phyloP scores from a whole-genome alignment of 2,329 filamentous ascomycete genomes.

The Sordariomycetes sp. region DNA sequence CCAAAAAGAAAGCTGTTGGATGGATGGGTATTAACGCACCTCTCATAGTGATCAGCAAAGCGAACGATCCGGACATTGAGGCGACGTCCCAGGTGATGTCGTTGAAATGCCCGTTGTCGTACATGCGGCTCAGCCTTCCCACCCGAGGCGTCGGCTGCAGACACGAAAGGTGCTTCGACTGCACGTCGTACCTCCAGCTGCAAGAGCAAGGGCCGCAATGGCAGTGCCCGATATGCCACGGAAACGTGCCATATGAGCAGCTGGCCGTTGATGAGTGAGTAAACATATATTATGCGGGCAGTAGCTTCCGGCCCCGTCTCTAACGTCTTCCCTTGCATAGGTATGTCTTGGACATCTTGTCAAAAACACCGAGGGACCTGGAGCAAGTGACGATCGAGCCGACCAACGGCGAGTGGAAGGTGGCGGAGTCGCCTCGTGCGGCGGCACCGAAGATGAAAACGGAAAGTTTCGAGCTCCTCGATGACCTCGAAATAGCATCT shows the following conservation, averaged over 20 bases:
- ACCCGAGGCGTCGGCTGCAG: constrained; percentile 71
- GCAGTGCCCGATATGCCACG: constrained; percentile 92
- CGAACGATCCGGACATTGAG: constrained; percentile 79
- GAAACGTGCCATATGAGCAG: constrained; percentile 66
- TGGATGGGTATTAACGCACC: not conserved
- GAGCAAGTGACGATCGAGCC: constrained; percentile 90
- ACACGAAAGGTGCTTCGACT: constrained; percentile 94
- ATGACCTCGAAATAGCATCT: constrained; percentile 35
- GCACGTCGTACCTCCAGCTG: constrained; percentile 79
- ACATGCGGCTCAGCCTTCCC: constrained; percentile 68
- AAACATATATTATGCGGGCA: not conserved
- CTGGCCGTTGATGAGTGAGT: constrained; percentile 79
- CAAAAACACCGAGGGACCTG: constrained; percentile 55
- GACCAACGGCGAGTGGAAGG: constrained; percentile 65
- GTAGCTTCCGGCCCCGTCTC: not conserved
- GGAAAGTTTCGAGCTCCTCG: constrained; percentile 27
- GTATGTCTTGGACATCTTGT: constrained; percentile 81
- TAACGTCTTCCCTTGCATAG: constrained; percentile 24
- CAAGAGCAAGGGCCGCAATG: constrained; percentile 96
- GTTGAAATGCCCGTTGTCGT: constrained; percentile 85
- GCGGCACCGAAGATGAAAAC: not conserved
- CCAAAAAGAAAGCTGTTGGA: not conserved
- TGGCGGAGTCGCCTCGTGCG: constrained; percentile 1
- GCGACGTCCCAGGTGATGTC: constrained; percentile 83
- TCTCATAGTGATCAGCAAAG: constrained; percentile 60